Evolutionary conservation across 129 eudicot genomes (phyloP), one percentile per base, ranked within the genome.

Genomic region (Glebionis coronaria): DNA sequence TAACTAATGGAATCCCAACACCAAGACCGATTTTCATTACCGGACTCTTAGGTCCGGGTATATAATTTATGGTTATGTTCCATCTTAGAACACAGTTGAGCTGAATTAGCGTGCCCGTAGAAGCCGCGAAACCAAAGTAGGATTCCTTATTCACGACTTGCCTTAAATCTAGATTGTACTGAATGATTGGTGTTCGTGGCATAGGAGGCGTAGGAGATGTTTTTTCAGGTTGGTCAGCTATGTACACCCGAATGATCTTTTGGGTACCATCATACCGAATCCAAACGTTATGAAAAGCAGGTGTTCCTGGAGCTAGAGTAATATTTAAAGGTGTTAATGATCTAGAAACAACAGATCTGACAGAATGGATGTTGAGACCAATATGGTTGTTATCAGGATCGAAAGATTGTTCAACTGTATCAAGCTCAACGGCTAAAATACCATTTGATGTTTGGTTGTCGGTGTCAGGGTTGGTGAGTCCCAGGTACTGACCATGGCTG

Each of bases 91-190:
- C 85, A 52, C 98, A 92, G 72, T 92, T 89, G 3, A 88, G 44
- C 75, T 92, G 61, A 4, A 9, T 6, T 0, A 44, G 4, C 1
- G 38, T 50, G n/a, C 98, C 96, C 2, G 98, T 92, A 3, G 98
- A 83, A 0, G 91, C 98, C 2, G 98, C 77, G 64, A 92, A 92
- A 3, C 98, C 98, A 60, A 92, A 73, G 71, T 88, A 92, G 0
- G 95, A 83, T 0, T 79, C 0, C 62, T 66, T 53, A 7, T 28
- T 20, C 3, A 88, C 83, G 0, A 66, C 49, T 2, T 45, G 14
- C 19, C 71, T 70, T 53, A 92, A 83, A 73, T 92, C 81, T 2
- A 92, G 73, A n/a, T 71, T 19, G 2, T 60, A 42, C 21, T 44
- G 20, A 1, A 92, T 56, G 0, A 92, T 70, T 4, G 98, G 96